Percentiles rank a stretch among this genome's conserved stretches.
phyloP scores from a whole-genome alignment of 2,329 filamentous ascomycete species.

The Colletotrichum sp. region DNA sequence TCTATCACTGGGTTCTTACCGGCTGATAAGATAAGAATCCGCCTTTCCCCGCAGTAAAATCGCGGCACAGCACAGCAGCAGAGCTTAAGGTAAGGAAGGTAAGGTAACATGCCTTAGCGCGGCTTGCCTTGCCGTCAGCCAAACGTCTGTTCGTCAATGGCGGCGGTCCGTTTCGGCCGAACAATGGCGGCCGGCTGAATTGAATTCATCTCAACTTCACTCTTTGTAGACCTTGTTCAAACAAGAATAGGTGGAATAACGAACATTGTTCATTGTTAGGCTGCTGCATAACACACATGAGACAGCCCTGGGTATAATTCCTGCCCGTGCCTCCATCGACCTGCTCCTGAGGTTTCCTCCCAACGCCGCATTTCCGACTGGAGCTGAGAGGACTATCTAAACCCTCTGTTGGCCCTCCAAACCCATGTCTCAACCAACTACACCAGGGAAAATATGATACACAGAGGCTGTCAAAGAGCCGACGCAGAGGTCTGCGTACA shows the following conservation, averaged over 20 bases:
- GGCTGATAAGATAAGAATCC: constrained; percentile 17
- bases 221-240: not conserved
- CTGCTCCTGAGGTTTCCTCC: constrained; percentile 14
- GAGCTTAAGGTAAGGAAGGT: not conserved
- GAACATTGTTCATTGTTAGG: not conserved
- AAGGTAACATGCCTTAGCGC: constrained; percentile 1
- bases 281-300: not conserved
- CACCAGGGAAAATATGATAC: not conserved
- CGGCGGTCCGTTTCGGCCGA: not conserved
- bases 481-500: not conserved
- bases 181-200: not conserved
- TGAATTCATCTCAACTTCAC: not conserved
- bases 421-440: constrained; percentile 7
- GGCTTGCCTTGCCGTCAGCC: not conserved
- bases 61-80: constrained; percentile 5
- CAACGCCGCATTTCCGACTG: constrained; percentile 27
- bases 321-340: not conserved
- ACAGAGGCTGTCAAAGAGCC: not conserved
- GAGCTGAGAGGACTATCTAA: constrained; percentile 56
- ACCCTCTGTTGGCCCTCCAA: constrained; percentile 46
- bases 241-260: not conserved
- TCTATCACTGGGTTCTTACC: not conserved
- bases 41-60: constrained; percentile 9
- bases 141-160: not conserved
- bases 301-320: constrained; percentile 18